Evolutionary conservation across 169 alveolate species (phyloP).

Genomic region (Plasmodium gaboni): DNA sequence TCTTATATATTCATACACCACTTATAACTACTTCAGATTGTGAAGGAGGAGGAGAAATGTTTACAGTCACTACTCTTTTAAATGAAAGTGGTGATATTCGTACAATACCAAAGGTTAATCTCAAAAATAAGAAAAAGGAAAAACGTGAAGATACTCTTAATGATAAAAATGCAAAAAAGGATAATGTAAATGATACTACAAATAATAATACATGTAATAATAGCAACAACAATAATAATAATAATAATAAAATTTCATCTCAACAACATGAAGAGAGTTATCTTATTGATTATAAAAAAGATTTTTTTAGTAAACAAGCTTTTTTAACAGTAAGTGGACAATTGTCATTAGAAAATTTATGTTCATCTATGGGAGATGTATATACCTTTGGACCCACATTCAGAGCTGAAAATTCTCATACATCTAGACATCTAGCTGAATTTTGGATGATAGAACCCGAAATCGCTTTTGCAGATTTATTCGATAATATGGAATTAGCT

Average conservation of each 20-base stretch:
- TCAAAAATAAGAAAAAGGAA: constrained; percentile 19
- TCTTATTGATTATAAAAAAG: constrained; percentile 90
- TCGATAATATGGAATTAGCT: constrained; percentile 96
- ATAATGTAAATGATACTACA: neutral
- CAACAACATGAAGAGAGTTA: constrained; percentile 13
- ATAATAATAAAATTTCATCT: constrained; percentile 12
- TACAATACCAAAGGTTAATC: constrained; percentile 66
- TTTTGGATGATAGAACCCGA: constrained; percentile 99
- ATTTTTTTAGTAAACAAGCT: constrained; percentile 96
- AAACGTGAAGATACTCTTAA: constrained; percentile 11
- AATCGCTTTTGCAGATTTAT: constrained; percentile 95
- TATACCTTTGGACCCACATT: constrained; percentile 99
- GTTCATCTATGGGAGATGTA: constrained; percentile 97
- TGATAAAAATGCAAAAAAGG: neutral
- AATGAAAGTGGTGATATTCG: constrained; percentile 82
- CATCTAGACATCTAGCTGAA: constrained; percentile 98
- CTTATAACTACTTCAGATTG: constrained; percentile 99
- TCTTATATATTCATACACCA: constrained; percentile 98
- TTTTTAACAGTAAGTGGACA: constrained; percentile 99
- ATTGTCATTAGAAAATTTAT: constrained; percentile 94
- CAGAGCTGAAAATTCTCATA: constrained; percentile 99
- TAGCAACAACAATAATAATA: neutral
- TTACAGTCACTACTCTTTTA: constrained; percentile 95
- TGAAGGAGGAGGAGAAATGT: constrained; percentile 99
- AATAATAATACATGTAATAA: constrained; percentile 20